Base-by-base conservation (phyloP, 2,329 filamentous ascomycete species). In the Colletotrichum sp. region DNA sequence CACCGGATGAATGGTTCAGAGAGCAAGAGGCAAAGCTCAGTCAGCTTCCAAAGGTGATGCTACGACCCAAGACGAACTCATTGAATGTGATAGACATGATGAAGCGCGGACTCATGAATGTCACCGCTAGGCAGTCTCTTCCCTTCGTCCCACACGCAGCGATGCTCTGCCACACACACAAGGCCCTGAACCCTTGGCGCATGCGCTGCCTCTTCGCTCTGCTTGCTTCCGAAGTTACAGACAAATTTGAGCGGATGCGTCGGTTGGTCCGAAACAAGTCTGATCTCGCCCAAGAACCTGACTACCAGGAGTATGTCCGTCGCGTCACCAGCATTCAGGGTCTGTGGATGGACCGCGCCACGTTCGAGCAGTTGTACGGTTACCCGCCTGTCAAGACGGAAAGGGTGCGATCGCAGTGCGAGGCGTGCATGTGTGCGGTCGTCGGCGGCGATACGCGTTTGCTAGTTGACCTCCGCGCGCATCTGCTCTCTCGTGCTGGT, bases 371-470 rank as follows among this genome's bases (percentile, higher is more conserved):
- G 15, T 76, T 82, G 5, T 88, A 85, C 76, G 80, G 82, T 1
- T 81, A 84, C n/a, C 32, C 78, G 77, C 62, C 80, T 77, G 27
- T 55, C 28, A 28, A 79, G 52, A 60, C 83, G 43, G 78, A 76
- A 8, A 65, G 76, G 13, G 80, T 88, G 6, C 71, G 76, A 34
- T 83, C 80, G 8, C 81, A 83, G 16, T 92, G 90, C 76, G 87
- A 90, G 78, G 90, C 89, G 3, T 92, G 90, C 76, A 87, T 90
- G 32, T 80, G 92, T 15, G 85, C 88, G 3, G 83, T 84, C 5
- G 79, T 92, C 1, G 89, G 89, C 3, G 87, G 86, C 0, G 83
- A 85, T 36, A 80, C 79, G 6, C 79, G 83, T 18, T 77, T 86
- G 2, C 80, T 92, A 4, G 79, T 83, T 8, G 88, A 90, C 78